These are phyloP conservation scores for Pseudogymnoascus sp. DNA, from an alignment of 2,329 filamentous ascomycete genomes.

Conservation along the genomic window DNA sequence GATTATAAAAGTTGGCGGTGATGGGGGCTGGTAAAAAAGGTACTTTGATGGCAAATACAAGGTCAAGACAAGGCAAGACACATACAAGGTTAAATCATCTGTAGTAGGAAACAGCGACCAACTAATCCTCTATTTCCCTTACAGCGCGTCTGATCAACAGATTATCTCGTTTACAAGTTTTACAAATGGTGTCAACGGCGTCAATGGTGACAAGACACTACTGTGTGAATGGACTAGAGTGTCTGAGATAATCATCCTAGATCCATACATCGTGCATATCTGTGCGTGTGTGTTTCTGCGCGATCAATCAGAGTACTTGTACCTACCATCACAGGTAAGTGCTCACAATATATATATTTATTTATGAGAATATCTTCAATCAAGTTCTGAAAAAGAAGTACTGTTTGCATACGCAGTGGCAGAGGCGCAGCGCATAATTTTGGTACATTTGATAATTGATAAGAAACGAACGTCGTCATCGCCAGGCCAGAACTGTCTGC, in stretches of 20 bases:
- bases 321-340: not conserved
- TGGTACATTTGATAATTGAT: not conserved
- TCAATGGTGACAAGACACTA: not conserved
- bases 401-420: not conserved
- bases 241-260: not conserved
- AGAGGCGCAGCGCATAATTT: conserved; percentile 1
- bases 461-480: not conserved
- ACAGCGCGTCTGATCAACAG: not conserved
- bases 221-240: conserved; percentile 4
- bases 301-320: not conserved
- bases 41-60: not conserved
- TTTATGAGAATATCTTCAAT: not conserved
- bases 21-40: not conserved
- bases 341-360: not conserved
- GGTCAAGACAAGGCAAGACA: not conserved
- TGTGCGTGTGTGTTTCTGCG: not conserved
- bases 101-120: not conserved
- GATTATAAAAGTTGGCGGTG: not conserved
- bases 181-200: no score
- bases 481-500: not conserved
- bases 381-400: not conserved
- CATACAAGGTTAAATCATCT: not conserved
- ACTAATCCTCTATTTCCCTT: not conserved
- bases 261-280: conserved; percentile 5
- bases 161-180: not conserved